phyloP scores from a whole-genome alignment of 495 filamentous ascomycete genomes.

The Penicillium goetzii region DNA sequence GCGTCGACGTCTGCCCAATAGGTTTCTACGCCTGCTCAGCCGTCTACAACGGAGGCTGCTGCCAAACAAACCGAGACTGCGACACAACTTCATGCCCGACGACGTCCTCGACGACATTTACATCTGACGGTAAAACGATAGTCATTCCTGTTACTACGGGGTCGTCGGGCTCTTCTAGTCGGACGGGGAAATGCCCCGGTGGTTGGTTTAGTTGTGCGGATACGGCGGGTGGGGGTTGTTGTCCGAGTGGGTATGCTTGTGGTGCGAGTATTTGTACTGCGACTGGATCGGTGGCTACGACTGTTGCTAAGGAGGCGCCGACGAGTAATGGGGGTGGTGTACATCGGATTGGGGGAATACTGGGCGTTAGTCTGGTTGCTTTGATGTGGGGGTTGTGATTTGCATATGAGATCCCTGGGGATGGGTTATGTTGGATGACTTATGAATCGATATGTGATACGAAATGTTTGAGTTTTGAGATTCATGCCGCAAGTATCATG shows the following conservation, averaged over 20 bases:
- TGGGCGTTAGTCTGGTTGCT: constrained; percentile 12
- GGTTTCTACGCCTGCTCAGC: constrained; percentile 76
- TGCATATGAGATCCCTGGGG: not conserved
- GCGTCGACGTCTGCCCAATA: constrained; percentile 57
- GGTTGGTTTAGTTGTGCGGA: constrained; percentile 81
- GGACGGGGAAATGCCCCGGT: constrained; percentile 60
- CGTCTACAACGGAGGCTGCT: constrained; percentile 73
- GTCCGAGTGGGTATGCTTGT: constrained; percentile 74
- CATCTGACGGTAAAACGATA: constrained; percentile 66
- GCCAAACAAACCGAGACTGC: constrained; percentile 82
- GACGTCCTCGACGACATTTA: constrained; percentile 60
- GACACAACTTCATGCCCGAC: constrained; percentile 71
- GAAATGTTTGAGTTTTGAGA: too few relatives aligned
- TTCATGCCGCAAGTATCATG: too few relatives aligned
- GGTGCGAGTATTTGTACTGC: constrained; percentile 69
- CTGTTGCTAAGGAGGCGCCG: constrained; percentile 61
- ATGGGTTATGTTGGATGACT: not conserved
- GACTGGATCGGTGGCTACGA: constrained; percentile 48
- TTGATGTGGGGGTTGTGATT: not conserved
- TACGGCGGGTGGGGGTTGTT: constrained; percentile 72
- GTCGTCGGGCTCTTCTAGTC: constrained; percentile 30
- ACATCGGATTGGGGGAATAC: not conserved
- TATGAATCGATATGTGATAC: not conserved
- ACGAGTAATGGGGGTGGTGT: constrained; percentile 17
- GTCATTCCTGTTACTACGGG: constrained; percentile 59